Evolutionary conservation across 2,329 filamentous ascomycete genomes (phyloP).

Genomic region (Seiridium unicorne): DNA sequence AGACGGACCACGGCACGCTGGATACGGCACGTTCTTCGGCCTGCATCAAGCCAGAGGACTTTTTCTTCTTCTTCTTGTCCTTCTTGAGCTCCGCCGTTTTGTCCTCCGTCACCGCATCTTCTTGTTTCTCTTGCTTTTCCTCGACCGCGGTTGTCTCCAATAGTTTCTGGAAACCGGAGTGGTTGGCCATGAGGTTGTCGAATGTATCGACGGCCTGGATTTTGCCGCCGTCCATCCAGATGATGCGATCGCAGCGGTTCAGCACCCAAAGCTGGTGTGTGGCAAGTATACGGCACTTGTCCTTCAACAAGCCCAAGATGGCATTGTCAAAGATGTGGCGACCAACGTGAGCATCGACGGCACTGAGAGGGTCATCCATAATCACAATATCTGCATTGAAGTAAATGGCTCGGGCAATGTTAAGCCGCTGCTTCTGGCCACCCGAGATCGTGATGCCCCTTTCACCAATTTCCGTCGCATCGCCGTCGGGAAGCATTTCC

Average conservation of each 20-base stretch:
- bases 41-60: conserved; percentile 68
- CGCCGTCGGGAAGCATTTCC: conserved; percentile 88
- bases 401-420: conserved; percentile 82
- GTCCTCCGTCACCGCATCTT: conserved; percentile 44
- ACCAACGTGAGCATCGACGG: conserved; percentile 69
- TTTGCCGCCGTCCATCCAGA: conserved; percentile 86
- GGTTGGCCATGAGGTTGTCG: conserved; percentile 77
- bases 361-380: conserved; percentile 68
- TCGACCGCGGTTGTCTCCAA: conserved; percentile 83
- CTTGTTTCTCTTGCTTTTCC: conserved; percentile 56
- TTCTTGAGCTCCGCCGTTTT: conserved; percentile 42
- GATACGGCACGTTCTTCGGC: conserved; percentile 64
- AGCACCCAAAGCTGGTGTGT: conserved; percentile 96
- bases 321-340: conserved; percentile 88
- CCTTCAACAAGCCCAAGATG: conserved; percentile 81
- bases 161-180: conserved; percentile 75
- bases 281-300: conserved; percentile 87
- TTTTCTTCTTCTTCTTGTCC: conserved; percentile 56
- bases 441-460: conserved; percentile 93
- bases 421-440: conserved; percentile 91
- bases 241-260: conserved; percentile 83
- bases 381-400: conserved; percentile 67
- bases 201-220: conserved; percentile 88
- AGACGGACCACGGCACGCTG: conserved; percentile 78
- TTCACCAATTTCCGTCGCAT: conserved; percentile 91